phyloP scores from a whole-genome alignment of 2,329 filamentous ascomycete species.

The Myriosclerotinia curreyana region DNA sequence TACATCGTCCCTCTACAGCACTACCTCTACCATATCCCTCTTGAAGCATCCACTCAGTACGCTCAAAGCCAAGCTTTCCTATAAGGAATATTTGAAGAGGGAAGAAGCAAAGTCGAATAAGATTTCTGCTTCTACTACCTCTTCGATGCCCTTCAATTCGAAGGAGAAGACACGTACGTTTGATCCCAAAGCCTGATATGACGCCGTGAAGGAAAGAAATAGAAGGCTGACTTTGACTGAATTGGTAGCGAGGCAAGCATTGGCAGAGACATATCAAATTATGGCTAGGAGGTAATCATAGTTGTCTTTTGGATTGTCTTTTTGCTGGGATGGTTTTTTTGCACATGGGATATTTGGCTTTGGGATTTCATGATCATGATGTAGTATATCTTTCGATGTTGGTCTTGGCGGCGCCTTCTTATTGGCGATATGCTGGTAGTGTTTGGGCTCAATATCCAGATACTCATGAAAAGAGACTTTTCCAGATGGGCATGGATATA shows the following conservation, averaged over 20 bases:
- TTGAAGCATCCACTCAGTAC: conserved; percentile 25
- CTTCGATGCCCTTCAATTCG: neutral
- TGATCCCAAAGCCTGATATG: neutral
- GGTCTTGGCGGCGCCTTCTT: neutral
- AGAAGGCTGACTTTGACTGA: neutral
- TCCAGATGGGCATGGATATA: neutral
- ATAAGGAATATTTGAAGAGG: neutral
- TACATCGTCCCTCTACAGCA: conserved; percentile 31
- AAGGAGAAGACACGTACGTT: conserved; percentile 11
- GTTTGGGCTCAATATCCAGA: neutral
- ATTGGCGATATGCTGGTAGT: neutral
- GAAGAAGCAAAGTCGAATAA: neutral
- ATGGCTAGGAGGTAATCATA: conserved; percentile 25
- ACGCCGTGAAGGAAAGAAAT: neutral
- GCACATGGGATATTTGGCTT: neutral
- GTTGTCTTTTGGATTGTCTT: neutral
- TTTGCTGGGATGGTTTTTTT: neutral
- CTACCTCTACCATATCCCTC: conserved; percentile 32
- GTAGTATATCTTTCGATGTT: neutral
- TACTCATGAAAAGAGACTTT: neutral
- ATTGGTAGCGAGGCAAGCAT: conserved; percentile 1
- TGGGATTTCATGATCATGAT: neutral
- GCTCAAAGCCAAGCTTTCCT: neutral
- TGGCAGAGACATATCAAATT: conserved; percentile 27
- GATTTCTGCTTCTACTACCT: neutral